Conservation (phyloP, 192 early-diverging fungal species). For the Rhizophlyctis rosea region DNA sequence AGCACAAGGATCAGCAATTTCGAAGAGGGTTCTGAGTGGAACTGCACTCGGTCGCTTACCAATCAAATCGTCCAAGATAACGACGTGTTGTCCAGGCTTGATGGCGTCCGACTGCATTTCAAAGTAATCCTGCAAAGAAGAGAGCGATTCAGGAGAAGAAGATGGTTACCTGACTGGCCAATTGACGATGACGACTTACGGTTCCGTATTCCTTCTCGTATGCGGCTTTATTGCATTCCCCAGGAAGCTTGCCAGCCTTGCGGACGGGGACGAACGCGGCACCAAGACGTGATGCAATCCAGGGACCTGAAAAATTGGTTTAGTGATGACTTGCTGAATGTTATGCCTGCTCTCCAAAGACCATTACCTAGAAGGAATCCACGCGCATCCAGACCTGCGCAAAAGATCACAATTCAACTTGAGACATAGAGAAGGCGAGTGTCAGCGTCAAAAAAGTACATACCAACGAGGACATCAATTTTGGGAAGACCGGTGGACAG, state of each 20-base stretch:
- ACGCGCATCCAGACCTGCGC: constrained; percentile 85
- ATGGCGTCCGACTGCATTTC: constrained; percentile 85
- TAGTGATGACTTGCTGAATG: not conserved
- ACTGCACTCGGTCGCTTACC: constrained; percentile 62
- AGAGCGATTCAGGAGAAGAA: too few relatives aligned
- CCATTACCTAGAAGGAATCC: constrained; percentile 94
- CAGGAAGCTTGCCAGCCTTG: constrained; percentile 96
- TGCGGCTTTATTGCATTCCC: constrained; percentile 59
- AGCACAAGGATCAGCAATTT: constrained; percentile 6
- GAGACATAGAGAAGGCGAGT: not conserved
- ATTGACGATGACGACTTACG: too few relatives aligned
- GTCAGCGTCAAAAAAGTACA: too few relatives aligned
- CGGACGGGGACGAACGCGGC: constrained; percentile 92
- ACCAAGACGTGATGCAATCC: constrained; percentile 82
- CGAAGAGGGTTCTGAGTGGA: constrained; percentile 1
- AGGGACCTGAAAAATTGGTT: constrained; percentile 63
- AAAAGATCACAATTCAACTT: constrained; percentile 3
- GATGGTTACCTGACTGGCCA: too few relatives aligned
- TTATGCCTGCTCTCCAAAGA: too few relatives aligned
- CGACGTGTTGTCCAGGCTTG: constrained; percentile 76
- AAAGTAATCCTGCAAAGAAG: constrained; percentile 71
- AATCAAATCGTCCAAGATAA: constrained; percentile 96
- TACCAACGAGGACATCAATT: constrained; percentile 89
- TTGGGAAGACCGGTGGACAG: constrained; percentile 56
- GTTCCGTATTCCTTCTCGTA: constrained; percentile 95